Evolutionary conservation across 768 basidiomycete genomes (phyloP), one percentile per base, ranked within the genome.

Genomic region (Trametes punicea): DNA sequence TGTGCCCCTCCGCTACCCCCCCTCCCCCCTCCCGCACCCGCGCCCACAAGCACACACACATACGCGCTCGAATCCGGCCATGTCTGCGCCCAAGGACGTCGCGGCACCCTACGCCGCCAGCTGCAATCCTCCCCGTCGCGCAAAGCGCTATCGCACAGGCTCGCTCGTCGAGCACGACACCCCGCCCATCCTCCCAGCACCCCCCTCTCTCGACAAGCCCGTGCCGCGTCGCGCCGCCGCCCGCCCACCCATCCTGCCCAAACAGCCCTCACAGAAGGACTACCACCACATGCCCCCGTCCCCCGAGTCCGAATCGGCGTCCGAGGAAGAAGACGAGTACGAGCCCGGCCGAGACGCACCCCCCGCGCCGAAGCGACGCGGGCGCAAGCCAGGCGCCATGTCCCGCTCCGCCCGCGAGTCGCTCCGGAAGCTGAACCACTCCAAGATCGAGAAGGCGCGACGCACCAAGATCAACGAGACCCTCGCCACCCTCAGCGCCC

Each of bases 381-480:
- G 90, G 16, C 76, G 81, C 47, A 89, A 87, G 65, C 87, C 89
- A 0, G 85, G 84, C 8, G 77, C 81, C 8, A 70, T 89, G 42
- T 88, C 88, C 16, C 86, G 89, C 57, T 80, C 81, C 13, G 88
- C 88, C 27, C 79, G 94, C 44, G 93, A 96, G 71, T 81, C 87
- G 2, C 85, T 92, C 70, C 83, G 95, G 49, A 93, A 95, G 69
- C 82, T 92, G 31, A 97, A 97, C 71, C 95, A 98, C 66, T 91
- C 88, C 5, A 84, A 94, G 59, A 98, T 98, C 68, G 95, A 98
- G 74, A 90, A 95, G 67, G 84, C 94, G 0, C 76, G 95, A 27
- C 79, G 95, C 56, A 96, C 95, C 10, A 97, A 97, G 79, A 98
- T 98, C 61, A 98, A 98, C 67, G 87, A 92, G 48, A 92, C 94